A percentile compares a stretch with the other conserved stretches of the same genome.
phyloP scores from a whole-genome alignment of 2,329 filamentous ascomycete species.

The Nemania bipapillata region DNA sequence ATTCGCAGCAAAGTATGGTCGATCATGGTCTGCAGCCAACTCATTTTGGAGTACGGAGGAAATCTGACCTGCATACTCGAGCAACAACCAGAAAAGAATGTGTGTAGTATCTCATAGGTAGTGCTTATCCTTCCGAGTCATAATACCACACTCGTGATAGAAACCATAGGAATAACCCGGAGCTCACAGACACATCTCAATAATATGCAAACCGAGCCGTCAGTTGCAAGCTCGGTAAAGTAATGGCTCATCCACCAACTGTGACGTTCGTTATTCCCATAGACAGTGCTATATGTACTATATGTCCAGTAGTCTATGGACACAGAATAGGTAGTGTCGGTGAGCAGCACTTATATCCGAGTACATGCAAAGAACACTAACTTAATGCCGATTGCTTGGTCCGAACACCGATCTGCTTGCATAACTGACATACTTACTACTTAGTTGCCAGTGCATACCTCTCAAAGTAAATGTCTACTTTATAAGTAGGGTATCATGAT shows the following conservation, averaged over 20 bases:
- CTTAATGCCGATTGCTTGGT: not conserved
- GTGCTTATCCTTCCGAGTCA: conserved; percentile 8
- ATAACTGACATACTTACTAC: too few species aligned
- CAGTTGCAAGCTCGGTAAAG: not conserved
- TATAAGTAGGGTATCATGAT: too few species aligned
- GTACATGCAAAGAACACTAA: not conserved
- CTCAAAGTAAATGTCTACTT: not conserved
- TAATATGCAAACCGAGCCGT: not conserved
- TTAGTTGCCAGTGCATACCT: too few species aligned
- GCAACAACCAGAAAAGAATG: conserved; percentile 14
- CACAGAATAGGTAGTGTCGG: too few species aligned
- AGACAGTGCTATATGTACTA: not conserved
- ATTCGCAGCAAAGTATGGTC: not conserved
- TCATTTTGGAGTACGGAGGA: conserved; percentile 8
- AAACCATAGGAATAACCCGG: conserved; percentile 6
- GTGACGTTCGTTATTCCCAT: not conserved
- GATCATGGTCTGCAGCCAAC: conserved; percentile 18
- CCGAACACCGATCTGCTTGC: too few species aligned
- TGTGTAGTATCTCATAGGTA: not conserved
- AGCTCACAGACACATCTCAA: not conserved
- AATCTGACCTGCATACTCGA: conserved; percentile 32
- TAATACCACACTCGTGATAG: conserved; percentile 1
- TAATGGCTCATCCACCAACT: not conserved
- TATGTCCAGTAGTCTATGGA: too few species aligned
- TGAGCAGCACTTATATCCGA: not conserved